These are phyloP conservation scores for Polyporus arcularius DNA, from an alignment of 768 basidiomycete species.

Conservation along the genomic window DNA sequence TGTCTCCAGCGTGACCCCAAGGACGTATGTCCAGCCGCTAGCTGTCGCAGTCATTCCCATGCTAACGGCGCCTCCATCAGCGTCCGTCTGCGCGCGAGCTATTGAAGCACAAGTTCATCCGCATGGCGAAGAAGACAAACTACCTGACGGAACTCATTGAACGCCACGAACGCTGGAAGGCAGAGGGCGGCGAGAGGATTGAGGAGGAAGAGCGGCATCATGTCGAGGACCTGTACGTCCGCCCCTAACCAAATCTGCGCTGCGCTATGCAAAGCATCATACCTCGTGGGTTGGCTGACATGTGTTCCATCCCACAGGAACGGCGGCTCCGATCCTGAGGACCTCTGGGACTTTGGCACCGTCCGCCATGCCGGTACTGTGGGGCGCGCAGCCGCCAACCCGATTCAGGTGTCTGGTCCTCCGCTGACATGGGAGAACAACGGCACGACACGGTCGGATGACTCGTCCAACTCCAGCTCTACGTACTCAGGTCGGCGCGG, in stretches of 20 bases:
- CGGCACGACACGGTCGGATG: constrained; percentile 43
- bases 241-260: not conserved
- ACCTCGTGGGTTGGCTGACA: constrained; percentile 4
- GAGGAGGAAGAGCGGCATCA: constrained; percentile 71
- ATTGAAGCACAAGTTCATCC: constrained; percentile 94
- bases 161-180: constrained; percentile 89
- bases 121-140: constrained; percentile 91
- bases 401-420: constrained; percentile 61
- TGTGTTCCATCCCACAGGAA: constrained; percentile 39
- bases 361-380: constrained; percentile 79
- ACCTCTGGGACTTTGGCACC: constrained; percentile 98
- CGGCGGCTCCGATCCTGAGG: constrained; percentile 64
- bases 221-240: constrained; percentile 63
- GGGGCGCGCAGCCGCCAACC: constrained; percentile 58
- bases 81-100: constrained; percentile 95
- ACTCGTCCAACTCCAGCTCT: constrained; percentile 42
- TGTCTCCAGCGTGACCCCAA: constrained; percentile 95
- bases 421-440: constrained; percentile 83
- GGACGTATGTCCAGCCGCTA: constrained; percentile 52
- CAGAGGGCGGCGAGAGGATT: constrained; percentile 77
- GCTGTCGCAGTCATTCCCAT: not conserved
- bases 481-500: constrained; percentile 27
- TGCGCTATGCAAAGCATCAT: not conserved
- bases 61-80: constrained; percentile 40
- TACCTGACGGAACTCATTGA: constrained; percentile 97